Evolutionary conservation across 768 basidiomycete species (phyloP).

Genomic region (Hypholoma sublateritium): DNA sequence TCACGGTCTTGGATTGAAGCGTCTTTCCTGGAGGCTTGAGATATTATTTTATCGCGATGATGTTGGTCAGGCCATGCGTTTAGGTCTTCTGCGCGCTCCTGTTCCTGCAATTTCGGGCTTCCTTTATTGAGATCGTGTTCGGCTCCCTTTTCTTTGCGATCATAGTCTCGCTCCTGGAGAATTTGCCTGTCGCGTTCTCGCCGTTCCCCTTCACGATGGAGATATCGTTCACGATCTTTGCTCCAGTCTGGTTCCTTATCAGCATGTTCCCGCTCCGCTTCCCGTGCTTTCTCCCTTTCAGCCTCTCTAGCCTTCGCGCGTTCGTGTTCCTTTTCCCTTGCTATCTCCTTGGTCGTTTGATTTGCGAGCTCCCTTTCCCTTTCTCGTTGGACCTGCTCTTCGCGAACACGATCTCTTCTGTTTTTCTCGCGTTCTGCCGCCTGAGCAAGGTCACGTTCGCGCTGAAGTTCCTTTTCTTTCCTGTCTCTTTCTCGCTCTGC

Average conservation of each 20-base stretch:
- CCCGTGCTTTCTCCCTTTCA: slow-evolving; percentile 5
- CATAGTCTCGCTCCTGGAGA: not conserved
- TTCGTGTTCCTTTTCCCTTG: not conserved
- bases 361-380: too few relatives aligned
- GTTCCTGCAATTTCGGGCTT: slow-evolving; percentile 6
- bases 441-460: not conserved
- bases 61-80: slow-evolving; percentile 6
- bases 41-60: not conserved
- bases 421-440: not conserved
- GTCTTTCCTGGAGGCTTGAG: slow-evolving; percentile 8
- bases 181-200: not conserved
- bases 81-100: slow-evolving; percentile 11
- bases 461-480: not conserved
- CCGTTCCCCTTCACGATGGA: slow-evolving; percentile 7
- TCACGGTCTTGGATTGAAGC: slow-evolving; percentile 4
- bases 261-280: not conserved
- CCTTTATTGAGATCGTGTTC: not conserved
- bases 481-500: not conserved
- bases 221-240: slow-evolving; percentile 9
- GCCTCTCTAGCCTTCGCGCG: not conserved
- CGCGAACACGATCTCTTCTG: not conserved
- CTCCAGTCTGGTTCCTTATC: slow-evolving; percentile 1
- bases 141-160: slow-evolving; percentile 1
- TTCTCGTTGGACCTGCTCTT: too few relatives aligned
- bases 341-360: not conserved